Base-by-base conservation (phyloP, 352 stramenopile genomes). In the Phytopythium cucurbitacearum region DNA sequence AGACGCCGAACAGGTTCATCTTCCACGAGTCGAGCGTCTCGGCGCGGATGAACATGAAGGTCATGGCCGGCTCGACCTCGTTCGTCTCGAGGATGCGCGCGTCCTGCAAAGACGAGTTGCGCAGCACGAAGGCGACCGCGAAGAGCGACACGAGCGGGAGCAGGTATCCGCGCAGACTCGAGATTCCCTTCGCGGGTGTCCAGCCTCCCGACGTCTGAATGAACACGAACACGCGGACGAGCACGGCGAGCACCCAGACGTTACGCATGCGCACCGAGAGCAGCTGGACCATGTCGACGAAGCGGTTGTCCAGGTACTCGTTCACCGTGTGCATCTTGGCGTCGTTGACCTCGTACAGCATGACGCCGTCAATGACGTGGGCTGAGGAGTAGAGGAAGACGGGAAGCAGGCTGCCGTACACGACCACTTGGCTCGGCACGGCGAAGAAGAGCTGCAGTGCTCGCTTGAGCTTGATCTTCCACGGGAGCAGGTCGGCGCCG, bases 1-100 rank as follows among this genome's bases (percentile, higher is more conserved):
- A 83, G 41, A 77, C 58, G 10, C 72, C 72, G 46, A 73, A 70
- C 3, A 76, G 64, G 43, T 80, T 80, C 69, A 80, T 83, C 47
- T 83, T 83, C 72, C 72, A 83, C 13, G 59, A 66, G 51, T 83
- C 72, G 33, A 80, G 57, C 13, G 67, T 78, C 58, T 83, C 72
- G 7, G 72, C 69, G 21, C 70, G 72, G 39, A 83, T 60, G 50
- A 77, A 55, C 72, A 83, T 83, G 53, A 83, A 78, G n/a, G 72
- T 83, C 28, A 60, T 57, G 3, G 73, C 64, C 0, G 69, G 69
- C 34, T 83, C 69, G 13, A 83, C 72, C 36, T 80, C 64, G 45
- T 83, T 83, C 6, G 72, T 67, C 44, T 83, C 72, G 48, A 83
- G 64, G 33, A 83, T 73, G 12, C 72, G 65, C 5, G 72, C 63